phyloP scores from a whole-genome alignment of 768 basidiomycete genomes.

The Tulasnella sp. region DNA sequence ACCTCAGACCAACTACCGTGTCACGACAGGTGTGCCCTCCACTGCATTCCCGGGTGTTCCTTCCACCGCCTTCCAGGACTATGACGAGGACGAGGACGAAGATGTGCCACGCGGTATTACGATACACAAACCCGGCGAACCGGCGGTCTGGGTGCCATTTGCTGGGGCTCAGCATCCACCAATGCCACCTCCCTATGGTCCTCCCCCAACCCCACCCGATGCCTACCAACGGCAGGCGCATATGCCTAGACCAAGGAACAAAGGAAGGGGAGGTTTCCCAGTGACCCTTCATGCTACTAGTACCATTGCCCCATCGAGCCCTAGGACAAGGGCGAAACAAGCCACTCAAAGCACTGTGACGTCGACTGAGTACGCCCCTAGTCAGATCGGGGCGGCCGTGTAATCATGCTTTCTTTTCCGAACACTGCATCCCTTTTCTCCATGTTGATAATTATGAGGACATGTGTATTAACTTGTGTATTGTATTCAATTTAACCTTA shows the following conservation, averaged over 20 bases:
- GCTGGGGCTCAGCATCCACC: background rate
- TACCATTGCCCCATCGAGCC: background rate
- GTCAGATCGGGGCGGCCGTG: slow-evolving; percentile 12
- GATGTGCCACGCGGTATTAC: background rate
- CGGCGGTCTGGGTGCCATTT: slow-evolving; percentile 5
- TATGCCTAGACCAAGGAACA: background rate
- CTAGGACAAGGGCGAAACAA: background rate
- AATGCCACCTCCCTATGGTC: background rate
- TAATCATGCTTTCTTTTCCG: background rate
- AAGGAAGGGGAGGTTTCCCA: background rate
- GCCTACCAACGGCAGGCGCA: background rate
- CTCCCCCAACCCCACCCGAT: background rate
- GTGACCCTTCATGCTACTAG: slow-evolving; percentile 2
- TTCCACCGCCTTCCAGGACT: background rate
- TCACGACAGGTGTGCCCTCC: background rate
- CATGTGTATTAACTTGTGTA: background rate
- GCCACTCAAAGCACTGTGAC: background rate
- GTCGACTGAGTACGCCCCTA: background rate
- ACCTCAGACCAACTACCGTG: background rate
- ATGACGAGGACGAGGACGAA: background rate
- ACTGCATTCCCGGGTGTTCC: background rate
- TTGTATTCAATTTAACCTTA: background rate
- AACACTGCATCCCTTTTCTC: background rate
- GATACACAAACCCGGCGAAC: slow-evolving; percentile 7
- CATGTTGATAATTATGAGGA: background rate